Evolutionary conservation across 139 green algal genomes (phyloP), one percentile per base, ranked within the genome.

Genomic region (Volvox reticuliferus): DNA sequence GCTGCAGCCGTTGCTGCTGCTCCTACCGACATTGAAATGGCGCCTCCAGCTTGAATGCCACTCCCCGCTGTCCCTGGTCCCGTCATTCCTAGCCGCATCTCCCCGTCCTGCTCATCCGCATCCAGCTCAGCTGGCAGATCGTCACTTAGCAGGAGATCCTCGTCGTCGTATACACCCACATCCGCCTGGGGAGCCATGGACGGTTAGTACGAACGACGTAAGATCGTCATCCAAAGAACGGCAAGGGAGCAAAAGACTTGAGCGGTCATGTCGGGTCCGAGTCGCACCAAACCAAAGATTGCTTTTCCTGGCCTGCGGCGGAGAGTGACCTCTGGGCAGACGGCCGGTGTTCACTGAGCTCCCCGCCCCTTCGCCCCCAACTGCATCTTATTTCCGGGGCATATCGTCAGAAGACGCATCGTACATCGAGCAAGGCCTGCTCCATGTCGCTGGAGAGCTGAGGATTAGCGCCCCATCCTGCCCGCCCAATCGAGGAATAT

Each of bases 41-140:
- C 14, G 14, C 76, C 32, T 62, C 76, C 33, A 62, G 76, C 33
- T 55, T 55, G 44, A 5, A 55, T 55, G 44, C 44, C 44, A 55
- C 5, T 73, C 65, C 65, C 65, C 65, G 24, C 65, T 28, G 78
- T 35, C 36, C 32, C 30, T 35, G 75, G 0, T 18, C 36, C 78
- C 37, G 36, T 26, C 19, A 13, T 17, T 65, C 21, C 18, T 33
- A 33, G 26, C 36, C 20, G 21, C 21, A 14, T 33, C 17, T 65
- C 78, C 37, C 16, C 26, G 21, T 65, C 78, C 2, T 33, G 21
- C 12, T 61, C 76, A 16, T 84, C 78, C 36, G 77, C 81, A 28
- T 86, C 79, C 79, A 86, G 79, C 30, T 87, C 81, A 17, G 81
- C 81, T 6, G 81, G 81, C 1, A 87, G 81, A 67, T 87, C 81